Percentiles rank a stretch among this genome's conserved stretches.
These are phyloP conservation scores for Penicillium sp. DNA, from an alignment of 2,329 filamentous ascomycete species.

Conservation along the genomic window DNA sequence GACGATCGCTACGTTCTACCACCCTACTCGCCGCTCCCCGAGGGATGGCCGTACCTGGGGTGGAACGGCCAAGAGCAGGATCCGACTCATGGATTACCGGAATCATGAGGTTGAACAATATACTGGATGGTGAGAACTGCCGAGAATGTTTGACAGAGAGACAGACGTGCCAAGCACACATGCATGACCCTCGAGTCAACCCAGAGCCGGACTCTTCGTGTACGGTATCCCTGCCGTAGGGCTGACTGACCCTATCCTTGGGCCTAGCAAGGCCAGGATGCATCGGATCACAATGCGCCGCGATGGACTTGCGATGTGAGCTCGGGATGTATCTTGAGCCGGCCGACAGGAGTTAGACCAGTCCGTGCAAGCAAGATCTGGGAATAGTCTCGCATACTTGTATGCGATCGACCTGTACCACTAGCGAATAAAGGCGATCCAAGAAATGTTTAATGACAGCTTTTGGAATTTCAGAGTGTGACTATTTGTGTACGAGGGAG, in stretches of 20 bases:
- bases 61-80: conserved; percentile 49
- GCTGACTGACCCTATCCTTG: not conserved
- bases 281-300: not conserved
- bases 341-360: not conserved
- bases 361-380: not conserved
- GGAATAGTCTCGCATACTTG: not conserved
- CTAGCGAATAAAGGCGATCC: not conserved
- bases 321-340: not conserved
- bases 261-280: not conserved
- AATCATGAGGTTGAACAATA: conserved; percentile 16
- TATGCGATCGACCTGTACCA: not conserved
- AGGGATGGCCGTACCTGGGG: conserved; percentile 62
- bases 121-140: not conserved
- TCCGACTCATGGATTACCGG: conserved; percentile 34
- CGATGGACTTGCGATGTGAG: not conserved
- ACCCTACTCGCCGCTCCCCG: conserved; percentile 57
- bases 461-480: not conserved
- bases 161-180: not conserved
- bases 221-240: not conserved
- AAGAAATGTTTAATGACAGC: not conserved
- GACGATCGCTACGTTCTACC: conserved; percentile 61
- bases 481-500: not conserved
- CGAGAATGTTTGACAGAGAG: not conserved
- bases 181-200: no score
- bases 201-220: not conserved